phyloP scores from a whole-genome alignment of 129 eudicot species.

The Escallonia herrerae region DNA sequence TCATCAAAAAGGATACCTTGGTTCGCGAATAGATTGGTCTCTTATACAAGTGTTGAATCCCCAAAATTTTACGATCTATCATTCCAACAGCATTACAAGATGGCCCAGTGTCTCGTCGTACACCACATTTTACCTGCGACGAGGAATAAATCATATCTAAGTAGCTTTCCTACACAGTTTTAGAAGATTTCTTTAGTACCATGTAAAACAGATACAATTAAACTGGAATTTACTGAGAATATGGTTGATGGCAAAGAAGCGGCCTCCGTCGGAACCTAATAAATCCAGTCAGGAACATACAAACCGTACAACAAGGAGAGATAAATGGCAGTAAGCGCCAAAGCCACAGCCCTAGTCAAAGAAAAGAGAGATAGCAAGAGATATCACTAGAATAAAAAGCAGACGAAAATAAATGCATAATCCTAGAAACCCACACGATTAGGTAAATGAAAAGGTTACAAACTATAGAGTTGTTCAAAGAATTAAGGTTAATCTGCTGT shows the following conservation, averaged over 20 bases:
- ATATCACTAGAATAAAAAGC: not conserved
- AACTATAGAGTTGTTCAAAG: too few relatives aligned
- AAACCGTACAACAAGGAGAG: constrained; percentile 17
- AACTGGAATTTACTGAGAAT: constrained; percentile 11
- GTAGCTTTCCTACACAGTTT: not conserved
- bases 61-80: constrained; percentile 24
- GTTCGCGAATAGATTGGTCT: constrained; percentile 24
- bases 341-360: constrained; percentile 7
- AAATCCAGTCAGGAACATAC: constrained; percentile 28
- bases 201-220: not conserved
- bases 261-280: constrained; percentile 7
- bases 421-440: too few relatives aligned
- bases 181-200: not conserved
- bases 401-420: too few relatives aligned
- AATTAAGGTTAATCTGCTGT: too few relatives aligned
- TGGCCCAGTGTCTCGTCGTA: constrained; percentile 26
- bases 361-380: not conserved
- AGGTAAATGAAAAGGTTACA: too few relatives aligned
- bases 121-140: constrained; percentile 31
- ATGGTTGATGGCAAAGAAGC: constrained; percentile 5
- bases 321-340: constrained; percentile 13
- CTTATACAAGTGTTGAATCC: constrained; percentile 19
- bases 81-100: constrained; percentile 29
- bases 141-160: not conserved
- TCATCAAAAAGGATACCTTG: constrained; percentile 1